phyloP scores from a whole-genome alignment of 1,284 basidiomycete species.

The Heterobasidion parviporum region DNA sequence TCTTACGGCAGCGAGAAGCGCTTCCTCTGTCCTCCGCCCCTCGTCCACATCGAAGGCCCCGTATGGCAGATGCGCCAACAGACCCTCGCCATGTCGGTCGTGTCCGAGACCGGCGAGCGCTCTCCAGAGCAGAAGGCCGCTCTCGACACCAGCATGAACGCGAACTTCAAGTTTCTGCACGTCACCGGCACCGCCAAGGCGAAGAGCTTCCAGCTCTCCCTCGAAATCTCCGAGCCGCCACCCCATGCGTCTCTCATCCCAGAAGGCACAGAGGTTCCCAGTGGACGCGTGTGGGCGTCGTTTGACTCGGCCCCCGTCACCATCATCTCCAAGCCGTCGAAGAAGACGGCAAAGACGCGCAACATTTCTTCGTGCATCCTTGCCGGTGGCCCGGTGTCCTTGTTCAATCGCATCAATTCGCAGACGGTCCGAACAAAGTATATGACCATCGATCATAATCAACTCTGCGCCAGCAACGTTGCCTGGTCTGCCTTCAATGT shows the following conservation, averaged over 20 bases:
- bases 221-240: slow-evolving; percentile 71
- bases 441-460: slow-evolving; percentile 82
- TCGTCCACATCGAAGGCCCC: slow-evolving; percentile 82
- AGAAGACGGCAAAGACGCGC: slow-evolving; percentile 94
- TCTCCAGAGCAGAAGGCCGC: slow-evolving; percentile 76
- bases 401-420: slow-evolving; percentile 95
- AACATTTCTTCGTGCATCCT: slow-evolving; percentile 90
- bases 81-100: slow-evolving; percentile 78
- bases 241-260: slow-evolving; percentile 34
- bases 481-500: slow-evolving; percentile 94
- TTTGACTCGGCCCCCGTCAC: slow-evolving; percentile 89
- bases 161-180: slow-evolving; percentile 86
- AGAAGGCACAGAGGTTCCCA: slow-evolving; percentile 41
- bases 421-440: slow-evolving; percentile 97
- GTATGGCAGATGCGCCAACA: slow-evolving; percentile 74
- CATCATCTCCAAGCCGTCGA: slow-evolving; percentile 95
- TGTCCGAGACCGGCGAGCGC: slow-evolving; percentile 76
- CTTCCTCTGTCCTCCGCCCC: slow-evolving; percentile 82
- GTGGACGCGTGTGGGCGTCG: slow-evolving; percentile 77
- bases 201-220: slow-evolving; percentile 81
- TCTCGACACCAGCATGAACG: slow-evolving; percentile 72
- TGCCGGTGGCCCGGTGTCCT: slow-evolving; percentile 82
- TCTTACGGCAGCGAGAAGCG: slow-evolving; percentile 90
- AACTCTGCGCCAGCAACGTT: slow-evolving; percentile 79
- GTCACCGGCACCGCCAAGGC: slow-evolving; percentile 84